Percentiles rank a stretch among this genome's conserved stretches.
phyloP scores from a whole-genome alignment of 2,329 filamentous ascomycete species.

The Phyllosticta citribraziliensis region DNA sequence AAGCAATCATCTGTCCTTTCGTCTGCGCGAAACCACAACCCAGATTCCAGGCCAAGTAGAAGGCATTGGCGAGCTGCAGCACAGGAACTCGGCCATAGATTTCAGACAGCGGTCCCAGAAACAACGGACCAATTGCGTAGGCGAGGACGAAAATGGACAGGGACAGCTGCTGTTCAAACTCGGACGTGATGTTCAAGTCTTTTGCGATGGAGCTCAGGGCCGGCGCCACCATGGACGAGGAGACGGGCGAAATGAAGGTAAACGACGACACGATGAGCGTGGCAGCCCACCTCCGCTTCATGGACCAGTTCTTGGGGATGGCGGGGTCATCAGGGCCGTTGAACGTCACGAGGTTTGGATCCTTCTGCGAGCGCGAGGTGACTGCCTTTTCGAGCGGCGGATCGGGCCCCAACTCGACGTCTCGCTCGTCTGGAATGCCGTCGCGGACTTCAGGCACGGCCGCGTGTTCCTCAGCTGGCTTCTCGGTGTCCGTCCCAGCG shows the following conservation, averaged over 20 bases:
- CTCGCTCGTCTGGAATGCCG: constrained; percentile 21
- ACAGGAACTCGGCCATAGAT: constrained; percentile 26
- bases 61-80: constrained; percentile 24
- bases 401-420: constrained; percentile 18
- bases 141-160: constrained; percentile 29
- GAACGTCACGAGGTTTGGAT: constrained; percentile 32
- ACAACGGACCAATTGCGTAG: constrained; percentile 28
- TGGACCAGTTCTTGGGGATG: constrained; percentile 40
- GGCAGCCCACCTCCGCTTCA: constrained; percentile 34
- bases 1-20: constrained; percentile 24
- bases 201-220: constrained; percentile 20
- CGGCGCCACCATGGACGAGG: constrained; percentile 29
- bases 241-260: constrained; percentile 30
- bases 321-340: constrained; percentile 35
- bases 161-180: constrained; percentile 21
- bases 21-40: constrained; percentile 31
- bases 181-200: constrained; percentile 23
- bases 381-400: constrained; percentile 20
- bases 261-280: constrained; percentile 34
- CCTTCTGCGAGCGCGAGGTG: constrained; percentile 16
- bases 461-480: constrained; percentile 13
- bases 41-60: constrained; percentile 29
- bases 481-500: constrained; percentile 8
- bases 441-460: constrained; percentile 19
- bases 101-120: constrained; percentile 27